Evolutionary conservation across 1,284 basidiomycete species (phyloP).

Genomic region (Grifola frondosa): DNA sequence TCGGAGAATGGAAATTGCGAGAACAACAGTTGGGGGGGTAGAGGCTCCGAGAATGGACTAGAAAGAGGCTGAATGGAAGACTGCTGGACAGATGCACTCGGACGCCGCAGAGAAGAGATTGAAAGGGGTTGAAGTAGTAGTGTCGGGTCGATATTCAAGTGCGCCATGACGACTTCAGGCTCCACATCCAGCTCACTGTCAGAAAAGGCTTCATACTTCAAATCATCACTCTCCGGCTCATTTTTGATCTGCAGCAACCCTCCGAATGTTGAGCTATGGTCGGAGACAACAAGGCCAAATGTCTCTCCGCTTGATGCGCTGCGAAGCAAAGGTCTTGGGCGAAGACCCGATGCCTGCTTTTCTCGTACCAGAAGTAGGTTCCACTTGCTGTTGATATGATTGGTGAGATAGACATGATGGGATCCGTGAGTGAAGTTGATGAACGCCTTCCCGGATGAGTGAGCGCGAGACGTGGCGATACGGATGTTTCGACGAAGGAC

Average conservation of each 20-base stretch:
- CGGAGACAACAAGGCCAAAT: slow-evolving; percentile 2
- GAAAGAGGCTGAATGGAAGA: too few species aligned
- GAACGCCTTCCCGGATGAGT: neutral
- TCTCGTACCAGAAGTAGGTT: neutral
- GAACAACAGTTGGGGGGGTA: too few species aligned
- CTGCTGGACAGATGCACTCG: too few species aligned
- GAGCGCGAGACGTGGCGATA: neutral
- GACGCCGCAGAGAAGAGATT: too few species aligned
- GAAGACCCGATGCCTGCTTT: neutral
- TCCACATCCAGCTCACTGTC: too few species aligned
- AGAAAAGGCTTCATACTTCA: neutral
- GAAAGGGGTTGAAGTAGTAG: neutral
- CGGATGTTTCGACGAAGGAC: slow-evolving; percentile 5
- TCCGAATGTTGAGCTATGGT: neutral
- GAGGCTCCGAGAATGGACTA: too few species aligned
- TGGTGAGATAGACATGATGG: slow-evolving; percentile 5
- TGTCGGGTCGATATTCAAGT: neutral
- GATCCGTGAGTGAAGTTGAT: slow-evolving; percentile 1
- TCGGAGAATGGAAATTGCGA: too few species aligned
- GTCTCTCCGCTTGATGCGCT: slow-evolving; percentile 2
- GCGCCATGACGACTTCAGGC: too few species aligned
- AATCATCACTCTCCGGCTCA: slow-evolving; percentile 3
- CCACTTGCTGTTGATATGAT: slow-evolving; percentile 1
- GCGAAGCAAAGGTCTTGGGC: neutral
- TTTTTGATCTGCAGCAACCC: slow-evolving; percentile 5